A percentile compares a stretch with the other conserved stretches of the same genome.
These are phyloP conservation scores for Pleurotus platypus DNA, from an alignment of 768 basidiomycete species.

Conservation along the genomic window DNA sequence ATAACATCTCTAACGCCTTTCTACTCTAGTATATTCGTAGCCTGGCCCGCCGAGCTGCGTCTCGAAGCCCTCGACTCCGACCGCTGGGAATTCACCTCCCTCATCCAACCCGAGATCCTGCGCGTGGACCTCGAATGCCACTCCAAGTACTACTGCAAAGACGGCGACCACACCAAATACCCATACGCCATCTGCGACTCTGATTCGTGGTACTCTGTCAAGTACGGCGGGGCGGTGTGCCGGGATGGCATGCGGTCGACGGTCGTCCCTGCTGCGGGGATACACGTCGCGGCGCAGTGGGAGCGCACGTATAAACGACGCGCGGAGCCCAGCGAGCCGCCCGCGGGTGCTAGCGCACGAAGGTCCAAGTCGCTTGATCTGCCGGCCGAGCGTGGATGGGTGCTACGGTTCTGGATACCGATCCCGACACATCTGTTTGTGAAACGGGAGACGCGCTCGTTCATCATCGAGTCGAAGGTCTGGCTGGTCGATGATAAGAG, in stretches of 20 bases:
- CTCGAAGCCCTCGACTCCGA: background rate
- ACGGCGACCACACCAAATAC: background rate
- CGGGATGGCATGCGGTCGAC: background rate
- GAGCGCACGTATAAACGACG: constrained; percentile 10
- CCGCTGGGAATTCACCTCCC: background rate
- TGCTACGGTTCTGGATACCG: constrained; percentile 40
- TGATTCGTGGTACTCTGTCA: background rate
- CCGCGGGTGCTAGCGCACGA: background rate
- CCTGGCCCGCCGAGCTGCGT: constrained; percentile 5
- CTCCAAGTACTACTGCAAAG: constrained; percentile 3
- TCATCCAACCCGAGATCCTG: background rate
- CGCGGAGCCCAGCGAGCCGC: background rate
- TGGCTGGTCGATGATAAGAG: constrained; percentile 29
- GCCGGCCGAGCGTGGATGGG: constrained; percentile 22
- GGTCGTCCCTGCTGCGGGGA: background rate
- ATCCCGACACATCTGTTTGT: constrained; percentile 44
- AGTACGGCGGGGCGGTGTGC: background rate
- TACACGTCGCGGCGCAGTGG: background rate
- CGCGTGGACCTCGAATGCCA: background rate
- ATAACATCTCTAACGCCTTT: too few relatives aligned
- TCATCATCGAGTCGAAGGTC: constrained; percentile 33
- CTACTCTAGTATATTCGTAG: background rate
- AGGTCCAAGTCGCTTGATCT: background rate
- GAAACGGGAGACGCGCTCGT: constrained; percentile 41
- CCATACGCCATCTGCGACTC: constrained; percentile 1